Evolutionary conservation across 805 yeast genomes (phyloP), one percentile per base, ranked within the genome.

Genomic region (Kazachstania martiniae): DNA sequence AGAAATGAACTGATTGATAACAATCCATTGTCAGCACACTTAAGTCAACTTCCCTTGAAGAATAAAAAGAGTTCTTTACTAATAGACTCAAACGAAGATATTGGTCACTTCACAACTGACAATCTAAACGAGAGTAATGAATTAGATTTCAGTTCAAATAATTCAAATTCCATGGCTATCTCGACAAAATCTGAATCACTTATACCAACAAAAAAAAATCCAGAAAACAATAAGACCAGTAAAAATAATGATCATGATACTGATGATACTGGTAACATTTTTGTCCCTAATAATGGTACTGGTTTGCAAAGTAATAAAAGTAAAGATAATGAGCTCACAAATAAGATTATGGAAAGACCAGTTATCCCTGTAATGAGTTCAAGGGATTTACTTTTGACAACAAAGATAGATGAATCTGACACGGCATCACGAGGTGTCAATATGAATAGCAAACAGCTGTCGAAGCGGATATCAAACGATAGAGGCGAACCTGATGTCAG

Each of bases 21-120:
- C 42, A 43, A 53, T 26, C 57, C 57, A 9, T 27, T 53, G 32
- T 51, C 45, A 14, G 43, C 42, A 18, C 62, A 38, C 46, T 40
- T 31, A 39, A 52, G 39, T 16, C 36, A 49, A 16, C 39, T 55
- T 2, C 47, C 61, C 2, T 28, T 59, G 24, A 50, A 59, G 34
- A 60, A 54, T 35, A 61, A 58, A 34, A 60, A 59, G 36, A 57
- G 62, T 33, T 45, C 62, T 0, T 27, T 61, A 18, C 49, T 61
- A 23, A 39, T 49, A 8, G 56, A 40, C 21, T 41, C 45, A 12
- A 32, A 15, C n/a, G n/a, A n/a, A n/a, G n/a, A n/a, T n/a, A n/a
- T n/a, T n/a, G n/a, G n/a, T n/a, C n/a, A n/a, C n/a, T n/a, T n/a
- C n/a, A n/a, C n/a, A n/a, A n/a, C n/a, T n/a, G n/a, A n/a, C n/a